phyloP scores from a whole-genome alignment of 768 basidiomycete species.

The Serendipita sp. region DNA sequence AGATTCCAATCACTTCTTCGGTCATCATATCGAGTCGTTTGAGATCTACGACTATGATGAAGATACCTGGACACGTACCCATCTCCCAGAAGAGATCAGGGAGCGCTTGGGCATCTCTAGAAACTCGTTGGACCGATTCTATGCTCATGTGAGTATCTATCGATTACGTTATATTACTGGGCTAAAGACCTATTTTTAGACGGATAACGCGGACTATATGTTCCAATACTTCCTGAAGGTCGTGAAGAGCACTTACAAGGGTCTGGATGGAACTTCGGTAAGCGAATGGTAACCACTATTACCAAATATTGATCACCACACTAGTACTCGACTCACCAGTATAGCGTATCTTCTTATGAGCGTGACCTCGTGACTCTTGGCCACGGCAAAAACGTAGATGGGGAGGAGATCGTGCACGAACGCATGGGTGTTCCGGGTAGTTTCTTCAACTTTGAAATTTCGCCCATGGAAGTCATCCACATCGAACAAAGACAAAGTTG shows the following conservation, averaged over 20 bases:
- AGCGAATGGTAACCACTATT: conserved; percentile 14
- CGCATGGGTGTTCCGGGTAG: conserved; percentile 30
- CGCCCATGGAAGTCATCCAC: conserved; percentile 87
- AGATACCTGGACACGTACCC: not conserved
- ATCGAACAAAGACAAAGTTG: conserved; percentile 84
- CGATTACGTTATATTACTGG: conserved; percentile 4
- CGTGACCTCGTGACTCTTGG: conserved; percentile 60
- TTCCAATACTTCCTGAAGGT: conserved; percentile 99
- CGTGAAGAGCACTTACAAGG: conserved; percentile 85
- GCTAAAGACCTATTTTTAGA: conserved; percentile 24
- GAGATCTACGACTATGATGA: conserved; percentile 78
- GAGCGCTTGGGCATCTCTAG: conserved; percentile 50
- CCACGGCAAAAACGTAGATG: conserved; percentile 39
- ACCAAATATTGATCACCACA: conserved; percentile 3
- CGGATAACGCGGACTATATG: conserved; percentile 72
- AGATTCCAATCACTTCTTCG: conserved; percentile 78
- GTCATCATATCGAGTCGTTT: conserved; percentile 69
- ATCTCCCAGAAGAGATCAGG: conserved; percentile 21
- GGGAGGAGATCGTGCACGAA: conserved; percentile 56
- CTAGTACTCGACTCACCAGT: conserved; percentile 80
- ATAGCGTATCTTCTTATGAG: conserved; percentile 91
- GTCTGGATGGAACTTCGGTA: conserved; percentile 56
- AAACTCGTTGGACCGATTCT: conserved; percentile 60
- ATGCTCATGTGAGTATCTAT: conserved; percentile 31
- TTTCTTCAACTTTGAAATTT: conserved; percentile 92